Base-by-base conservation (phyloP, 345 rosid genomes). In the Toxicodendron radicans region DNA sequence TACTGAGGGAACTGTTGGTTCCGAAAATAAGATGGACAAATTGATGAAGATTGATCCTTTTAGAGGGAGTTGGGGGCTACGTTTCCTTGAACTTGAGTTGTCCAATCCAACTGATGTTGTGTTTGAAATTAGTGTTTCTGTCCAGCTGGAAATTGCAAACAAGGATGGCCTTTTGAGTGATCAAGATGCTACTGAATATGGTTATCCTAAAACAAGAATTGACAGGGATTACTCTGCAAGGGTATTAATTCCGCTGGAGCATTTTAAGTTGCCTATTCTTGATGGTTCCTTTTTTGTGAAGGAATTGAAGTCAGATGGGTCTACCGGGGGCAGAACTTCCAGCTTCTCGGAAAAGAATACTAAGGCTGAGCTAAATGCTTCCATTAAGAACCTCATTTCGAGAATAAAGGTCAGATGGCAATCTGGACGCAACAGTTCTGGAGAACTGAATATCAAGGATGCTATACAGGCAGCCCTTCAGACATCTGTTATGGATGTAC, bases 41-140 rank as follows among this genome's bases (percentile, higher is more conserved):
- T 81, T 93, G 75, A 90, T 92, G 73, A 96, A 93, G 79, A 93
- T 93, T 33, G 91, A 96, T 83, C 98, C 97, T 58, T 91, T 86
- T 64, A 84, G 98, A 83, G 99, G 99, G 79, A 96, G 99, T 79
- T 93, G 99, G 99, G 98, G 99, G 43, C 79, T 96, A 12, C 94
- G 95, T 48, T 92, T 96, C 81, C 92, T 96, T 32, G 99, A 96
- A 79, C 88, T 96, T 35, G 99, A 96, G 86, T 69, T 96, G 82
- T 89, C 89, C 60, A 96, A 93, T 79, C 98, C 99, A 60, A 93
- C 99, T 48, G 97, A 92, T 59, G 92, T 93, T 43, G 97, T 91
- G 71, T 93, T 96, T 80, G 98, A 96, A 78, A 87, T 89, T 54
- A 83, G 90, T 18, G 97, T 96, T 70, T 92, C 88, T 6, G 97